Conservation (phyloP, 345 rosid species). For the Excoecaria cochinchinensis region DNA sequence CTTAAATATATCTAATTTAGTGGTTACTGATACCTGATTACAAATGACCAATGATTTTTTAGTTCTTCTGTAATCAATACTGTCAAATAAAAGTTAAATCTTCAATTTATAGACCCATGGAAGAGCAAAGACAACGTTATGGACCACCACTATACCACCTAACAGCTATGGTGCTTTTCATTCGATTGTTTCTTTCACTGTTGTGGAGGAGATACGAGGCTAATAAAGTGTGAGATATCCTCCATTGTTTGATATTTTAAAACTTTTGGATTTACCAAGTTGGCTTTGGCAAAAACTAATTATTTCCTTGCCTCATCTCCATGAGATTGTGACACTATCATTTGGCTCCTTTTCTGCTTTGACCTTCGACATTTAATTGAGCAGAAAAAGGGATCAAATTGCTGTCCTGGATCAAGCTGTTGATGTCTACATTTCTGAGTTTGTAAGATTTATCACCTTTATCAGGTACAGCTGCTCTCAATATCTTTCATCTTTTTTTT, state of each 20-base stretch:
- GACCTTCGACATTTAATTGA: slow-evolving; percentile 12
- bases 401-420: slow-evolving; percentile 71
- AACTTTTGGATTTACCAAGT: not conserved
- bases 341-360: slow-evolving; percentile 25
- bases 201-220: slow-evolving; percentile 64
- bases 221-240: slow-evolving; percentile 59
- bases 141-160: slow-evolving; percentile 90
- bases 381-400: slow-evolving; percentile 57
- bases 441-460: slow-evolving; percentile 73
- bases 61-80: not conserved
- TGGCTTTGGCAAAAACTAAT: not conserved
- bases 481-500: not conserved
- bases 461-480: slow-evolving; percentile 54
- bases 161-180: slow-evolving; percentile 57
- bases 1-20: not conserved
- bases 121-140: slow-evolving; percentile 95
- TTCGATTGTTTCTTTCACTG: slow-evolving; percentile 65
- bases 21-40: slow-evolving; percentile 1
- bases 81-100: slow-evolving; percentile 16
- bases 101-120: slow-evolving; percentile 79
- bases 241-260: slow-evolving; percentile 17
- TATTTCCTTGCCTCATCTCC: slow-evolving; percentile 5
- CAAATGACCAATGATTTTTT: slow-evolving; percentile 6
- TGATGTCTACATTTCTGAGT: slow-evolving; percentile 64
- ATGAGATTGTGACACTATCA: slow-evolving; percentile 23